Conservation (phyloP, 495 filamentous ascomycete genomes). For the Annulohypoxylon bovei region DNA sequence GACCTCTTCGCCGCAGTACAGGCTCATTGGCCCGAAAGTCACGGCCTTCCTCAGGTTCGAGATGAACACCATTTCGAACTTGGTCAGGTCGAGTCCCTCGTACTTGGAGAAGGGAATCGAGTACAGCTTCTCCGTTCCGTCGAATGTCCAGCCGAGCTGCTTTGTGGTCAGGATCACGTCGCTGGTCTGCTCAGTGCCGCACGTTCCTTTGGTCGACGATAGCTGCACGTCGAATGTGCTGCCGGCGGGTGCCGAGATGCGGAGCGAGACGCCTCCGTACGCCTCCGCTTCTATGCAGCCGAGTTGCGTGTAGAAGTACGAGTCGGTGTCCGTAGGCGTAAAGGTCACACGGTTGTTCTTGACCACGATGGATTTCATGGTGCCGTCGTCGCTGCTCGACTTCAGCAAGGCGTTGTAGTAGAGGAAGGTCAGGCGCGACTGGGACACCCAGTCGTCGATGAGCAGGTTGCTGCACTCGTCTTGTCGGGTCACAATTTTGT, state of each 20-base stretch:
- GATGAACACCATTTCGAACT: constrained; percentile 64
- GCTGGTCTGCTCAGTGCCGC: constrained; percentile 50
- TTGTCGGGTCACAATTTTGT: constrained; percentile 26
- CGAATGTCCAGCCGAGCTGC: constrained; percentile 68
- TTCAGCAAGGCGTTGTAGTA: constrained; percentile 69
- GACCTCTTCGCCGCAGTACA: constrained; percentile 66
- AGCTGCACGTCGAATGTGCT: constrained; percentile 66
- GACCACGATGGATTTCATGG: constrained; percentile 67
- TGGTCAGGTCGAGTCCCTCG: constrained; percentile 59
- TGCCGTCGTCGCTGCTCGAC: constrained; percentile 67
- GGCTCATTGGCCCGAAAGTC: constrained; percentile 65
- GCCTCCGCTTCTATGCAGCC: constrained; percentile 63
- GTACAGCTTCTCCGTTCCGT: constrained; percentile 69
- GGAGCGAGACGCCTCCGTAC: constrained; percentile 69
- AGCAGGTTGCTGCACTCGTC: constrained; percentile 61
- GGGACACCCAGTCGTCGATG: constrained; percentile 70
- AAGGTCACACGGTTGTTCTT: constrained; percentile 64
- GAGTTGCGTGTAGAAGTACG: constrained; percentile 69
- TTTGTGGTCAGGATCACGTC: constrained; percentile 51
- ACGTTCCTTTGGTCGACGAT: constrained; percentile 56
- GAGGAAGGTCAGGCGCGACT: constrained; percentile 71
- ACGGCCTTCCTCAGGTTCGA: constrained; percentile 55
- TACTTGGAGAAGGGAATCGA: constrained; percentile 66
- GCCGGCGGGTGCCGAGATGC: constrained; percentile 64
- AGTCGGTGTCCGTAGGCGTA: constrained; percentile 56